Conservation (phyloP, 78 protist genomes). For the Dictyostelium purpureum region DNA sequence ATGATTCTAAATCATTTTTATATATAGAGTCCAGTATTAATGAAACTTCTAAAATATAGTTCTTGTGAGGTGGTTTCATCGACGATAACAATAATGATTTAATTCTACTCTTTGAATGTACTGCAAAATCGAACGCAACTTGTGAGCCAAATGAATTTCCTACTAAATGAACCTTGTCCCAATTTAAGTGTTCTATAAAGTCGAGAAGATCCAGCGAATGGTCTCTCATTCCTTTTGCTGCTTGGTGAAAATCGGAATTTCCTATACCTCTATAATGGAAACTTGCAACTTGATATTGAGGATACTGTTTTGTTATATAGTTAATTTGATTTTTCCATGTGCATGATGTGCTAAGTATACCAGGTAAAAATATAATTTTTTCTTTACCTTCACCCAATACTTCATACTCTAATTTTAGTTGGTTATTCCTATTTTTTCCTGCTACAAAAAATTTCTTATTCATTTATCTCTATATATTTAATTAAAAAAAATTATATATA, state of each 20-base stretch:
- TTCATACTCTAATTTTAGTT: not conserved
- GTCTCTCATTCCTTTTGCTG: not conserved
- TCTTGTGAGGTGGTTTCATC: not conserved
- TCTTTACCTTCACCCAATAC: not conserved
- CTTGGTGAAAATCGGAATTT: not conserved
- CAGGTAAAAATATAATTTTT: not conserved
- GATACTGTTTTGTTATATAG: not conserved
- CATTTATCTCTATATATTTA: no score
- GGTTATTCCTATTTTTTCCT: not conserved
- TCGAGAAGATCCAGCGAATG: not conserved
- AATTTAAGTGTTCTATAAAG: not conserved
- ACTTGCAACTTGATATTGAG: not conserved
- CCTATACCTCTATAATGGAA: not conserved
- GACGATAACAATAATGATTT: not conserved
- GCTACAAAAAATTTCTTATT: not conserved
- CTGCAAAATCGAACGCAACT: not conserved
- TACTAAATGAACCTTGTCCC: not conserved
- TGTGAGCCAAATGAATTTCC: not conserved
- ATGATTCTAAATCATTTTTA: no score
- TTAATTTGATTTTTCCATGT: not conserved
- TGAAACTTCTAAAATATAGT: no score
- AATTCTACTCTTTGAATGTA: not conserved
- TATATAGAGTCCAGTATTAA: no score
- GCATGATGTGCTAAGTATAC: not conserved
- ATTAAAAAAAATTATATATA: no score